Base-by-base conservation (phyloP, 495 filamentous ascomycete genomes). In the Terfezia claveryi region DNA sequence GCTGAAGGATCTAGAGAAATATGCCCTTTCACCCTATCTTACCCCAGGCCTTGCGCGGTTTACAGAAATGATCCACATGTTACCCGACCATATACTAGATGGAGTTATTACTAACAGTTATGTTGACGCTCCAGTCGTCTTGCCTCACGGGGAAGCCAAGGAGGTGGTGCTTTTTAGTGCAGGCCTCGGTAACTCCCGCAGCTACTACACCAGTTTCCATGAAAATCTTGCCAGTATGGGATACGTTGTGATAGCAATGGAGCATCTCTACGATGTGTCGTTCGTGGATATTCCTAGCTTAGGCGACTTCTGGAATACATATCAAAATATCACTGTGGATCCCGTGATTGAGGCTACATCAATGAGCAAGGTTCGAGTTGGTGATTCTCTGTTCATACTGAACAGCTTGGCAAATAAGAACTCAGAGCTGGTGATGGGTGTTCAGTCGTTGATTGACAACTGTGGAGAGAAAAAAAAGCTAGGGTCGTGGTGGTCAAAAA, bases 191-290 rank as follows among this genome's bases (percentile, higher is more conserved):
- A 54, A 54, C 9, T 60, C 66, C 4, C 61, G 70, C 16, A 49
- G 65, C 4, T n/a, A 70, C 9, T 75, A 77, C 60, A 70, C 61
- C 10, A 64, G 62, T 36, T 56, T 69, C 16, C 60, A 66, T n/a
- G 61, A 69, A 53, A 64, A 67, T 37, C 63, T 77, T 16, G 72
- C 75, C 7, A 73, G 71, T 55, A 55, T 63, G 16, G 74, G 75
- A 44, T 74, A 68, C 61, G 65, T 66, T 38, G 71, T 78, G 14
- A 59, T 72, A 1, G 62, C 68, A 8, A 57, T 78, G 20, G 76
- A 79, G 55, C 69, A 73, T 53, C 64, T 74, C 1, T 74, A 74
- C 58, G 75, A 77, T 52, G 61, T 67, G 8, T 36, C 55, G 16
- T 59, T 75, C 32, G 69, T 77, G 27, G 70, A 73, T 46, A 78